Percentiles rank a stretch among this genome's conserved stretches.
These are phyloP conservation scores for Violaceomyces palustris DNA, from an alignment of 1,284 basidiomycete species.

Conservation along the genomic window DNA sequence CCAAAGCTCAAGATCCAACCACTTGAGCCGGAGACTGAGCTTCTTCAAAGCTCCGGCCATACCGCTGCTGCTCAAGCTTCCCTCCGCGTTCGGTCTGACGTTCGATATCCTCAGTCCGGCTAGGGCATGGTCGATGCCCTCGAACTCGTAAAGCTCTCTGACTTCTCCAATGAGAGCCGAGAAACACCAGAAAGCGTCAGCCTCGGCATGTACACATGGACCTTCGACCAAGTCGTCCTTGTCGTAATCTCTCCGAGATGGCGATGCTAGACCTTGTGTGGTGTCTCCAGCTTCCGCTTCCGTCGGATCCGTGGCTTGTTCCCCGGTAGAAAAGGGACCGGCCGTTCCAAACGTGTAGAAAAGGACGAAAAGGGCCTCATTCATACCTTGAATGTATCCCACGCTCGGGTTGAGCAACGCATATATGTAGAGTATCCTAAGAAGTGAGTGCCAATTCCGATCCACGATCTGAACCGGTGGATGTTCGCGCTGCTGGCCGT, in stretches of 20 bases:
- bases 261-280: too few species aligned
- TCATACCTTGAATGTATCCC: conserved; percentile 50
- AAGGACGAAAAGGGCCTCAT: conserved; percentile 45
- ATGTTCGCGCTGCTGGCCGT: too few species aligned
- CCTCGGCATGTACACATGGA: conserved; percentile 31
- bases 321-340: too few species aligned
- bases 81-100: neutral
- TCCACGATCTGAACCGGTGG: too few species aligned
- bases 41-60: conserved; percentile 38
- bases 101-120: conserved; percentile 8
- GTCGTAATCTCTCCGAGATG: too few species aligned
- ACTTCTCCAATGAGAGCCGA: conserved; percentile 44
- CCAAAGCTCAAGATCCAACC: conserved; percentile 40
- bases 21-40: conserved; percentile 35
- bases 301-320: neutral
- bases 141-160: conserved; percentile 50
- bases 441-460: conserved; percentile 44
- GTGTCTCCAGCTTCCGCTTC: neutral
- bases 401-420: conserved; percentile 48
- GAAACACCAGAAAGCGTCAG: conserved; percentile 52
- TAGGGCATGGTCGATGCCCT: conserved; percentile 24
- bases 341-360: conserved; percentile 35
- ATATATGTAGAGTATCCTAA: conserved; percentile 48
- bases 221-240: conserved; percentile 11
- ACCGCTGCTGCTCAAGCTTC: conserved; percentile 6